Base-by-base conservation (phyloP, 768 basidiomycete species). In the Russula olivacea region DNA sequence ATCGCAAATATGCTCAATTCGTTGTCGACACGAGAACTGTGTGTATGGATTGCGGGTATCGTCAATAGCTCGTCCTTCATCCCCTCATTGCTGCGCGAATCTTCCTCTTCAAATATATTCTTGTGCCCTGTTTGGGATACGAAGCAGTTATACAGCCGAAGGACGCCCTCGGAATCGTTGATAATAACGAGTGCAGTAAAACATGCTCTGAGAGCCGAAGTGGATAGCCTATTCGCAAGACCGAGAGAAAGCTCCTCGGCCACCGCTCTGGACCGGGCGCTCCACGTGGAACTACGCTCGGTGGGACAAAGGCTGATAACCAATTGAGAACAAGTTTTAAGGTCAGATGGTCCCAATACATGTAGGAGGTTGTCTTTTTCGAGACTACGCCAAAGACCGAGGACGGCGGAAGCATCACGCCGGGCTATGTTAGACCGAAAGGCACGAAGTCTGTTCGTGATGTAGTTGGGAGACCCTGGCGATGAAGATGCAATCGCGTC, bases 1-100 rank as follows among this genome's bases (percentile, higher is more conserved):
- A 83, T 73, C 7, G 77, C 83, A 12, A 78, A 77, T 36, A 55
- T 87, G 76, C 28, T 87, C 73, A 36, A 85, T 63, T 74, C 68
- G 30, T 41, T 58, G 23, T 68, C 68, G 30, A 70, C 47, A 11
- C 30, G 58, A 54, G 36, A 32, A 54, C 58, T 43, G 41, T 38
- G 11, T 49, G 23, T 12, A 21, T 0, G 25, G 47, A 48, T 40
- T 54, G 45, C 45, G 41, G 52, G 55, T 25, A 48, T 61, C 54
- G 30, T 30, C 32, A 7, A 40, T 45, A 56, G 32, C 2, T 60
- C 63, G 23, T 56, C 48, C 15, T 17, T 2, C 14, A 23, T 14
- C 11, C 19, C 58, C 36, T 64, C 54, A 25, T 30, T n/a, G 41
- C 12, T 43, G 30, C 30, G 41, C 17, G 12, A 21, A 19, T 47